Evolutionary conservation across 2,329 filamentous ascomycete species (phyloP), one percentile per base, ranked within the genome.

Genomic region (Harringtonia lauricola): DNA sequence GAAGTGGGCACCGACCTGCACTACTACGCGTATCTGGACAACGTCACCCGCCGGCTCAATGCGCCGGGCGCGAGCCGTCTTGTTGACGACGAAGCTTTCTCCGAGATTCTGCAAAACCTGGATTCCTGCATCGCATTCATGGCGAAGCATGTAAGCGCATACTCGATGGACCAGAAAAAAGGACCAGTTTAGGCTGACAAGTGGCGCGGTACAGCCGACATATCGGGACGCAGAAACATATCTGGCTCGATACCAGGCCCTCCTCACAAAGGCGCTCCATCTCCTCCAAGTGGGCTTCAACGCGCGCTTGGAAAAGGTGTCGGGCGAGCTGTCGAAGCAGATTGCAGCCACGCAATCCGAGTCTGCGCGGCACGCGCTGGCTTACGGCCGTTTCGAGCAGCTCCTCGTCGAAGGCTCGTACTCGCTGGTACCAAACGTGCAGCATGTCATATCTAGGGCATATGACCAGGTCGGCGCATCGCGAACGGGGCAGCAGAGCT

Each of bases 81-180:
- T 44, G 89, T 95, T 15, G 83, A 89, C 37, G 82, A 83, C 45
- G 80, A 83, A 41, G 83, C 85, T 36, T 95, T 96, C 57, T 80
- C 83, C 2, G 86, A 95, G 42, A 94, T 96, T 71, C 67, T 98
- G 39, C 74, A 77, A 38, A 90, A 87, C 49, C 69, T 98, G 40
- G 89, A 96, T 62, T 79, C 86, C 42, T 98, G 90, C 59, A 78
- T 98, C 52, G 82, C 81, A 26, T 96, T 96, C 58, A 95, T 96
- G 88, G 76, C 85, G 48, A 72, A 77, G 42, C 86, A 95, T 66
- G 84, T 88, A 63, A 59, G 81, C 60, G 37, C n/a, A n/a, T n/a
- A n/a, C n/a, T 13, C n/a, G 47, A 30, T 4, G 30, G 8, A 38
- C 8, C 17, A 12, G 17, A 12, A 8, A 33, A 19, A 14, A 31